Evolutionary conservation across 2,329 filamentous ascomycete genomes (phyloP).

Genomic region (Aspergillus flavus): DNA sequence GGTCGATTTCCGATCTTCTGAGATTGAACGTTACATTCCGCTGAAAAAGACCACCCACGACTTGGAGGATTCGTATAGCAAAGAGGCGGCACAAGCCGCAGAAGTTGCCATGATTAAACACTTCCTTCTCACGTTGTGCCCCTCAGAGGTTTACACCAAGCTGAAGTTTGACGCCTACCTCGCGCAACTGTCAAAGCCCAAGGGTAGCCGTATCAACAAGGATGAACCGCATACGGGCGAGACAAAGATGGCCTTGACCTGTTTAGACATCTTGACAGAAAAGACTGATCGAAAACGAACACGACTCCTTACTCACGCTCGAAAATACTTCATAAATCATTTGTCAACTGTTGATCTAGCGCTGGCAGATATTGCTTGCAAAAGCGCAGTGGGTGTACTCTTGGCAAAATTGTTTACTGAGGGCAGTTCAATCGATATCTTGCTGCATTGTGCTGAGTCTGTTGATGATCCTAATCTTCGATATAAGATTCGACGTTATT

Average conservation of each 20-base stretch:
- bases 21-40: slow-evolving; percentile 19
- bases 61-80: neutral
- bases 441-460: slow-evolving; percentile 20
- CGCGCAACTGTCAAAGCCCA: slow-evolving; percentile 22
- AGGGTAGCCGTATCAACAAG: slow-evolving; percentile 20
- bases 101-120: slow-evolving; percentile 29
- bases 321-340: slow-evolving; percentile 21
- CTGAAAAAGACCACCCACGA: neutral
- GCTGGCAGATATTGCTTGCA: slow-evolving; percentile 23
- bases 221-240: slow-evolving; percentile 28
- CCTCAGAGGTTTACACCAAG: slow-evolving; percentile 25
- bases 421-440: slow-evolving; percentile 17
- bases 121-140: slow-evolving; percentile 29
- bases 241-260: slow-evolving; percentile 19
- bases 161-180: slow-evolving; percentile 31
- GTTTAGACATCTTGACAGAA: slow-evolving; percentile 20
- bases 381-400: slow-evolving; percentile 23
- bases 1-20: slow-evolving; percentile 22
- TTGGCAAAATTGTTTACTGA: slow-evolving; percentile 26
- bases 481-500: slow-evolving; percentile 19
- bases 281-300: slow-evolving; percentile 12
- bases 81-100: neutral
- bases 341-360: slow-evolving; percentile 26
- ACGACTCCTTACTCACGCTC: slow-evolving; percentile 16
- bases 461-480: slow-evolving; percentile 7